Conservation (phyloP, 1,139 yeast species). For the Taphrina communis region DNA sequence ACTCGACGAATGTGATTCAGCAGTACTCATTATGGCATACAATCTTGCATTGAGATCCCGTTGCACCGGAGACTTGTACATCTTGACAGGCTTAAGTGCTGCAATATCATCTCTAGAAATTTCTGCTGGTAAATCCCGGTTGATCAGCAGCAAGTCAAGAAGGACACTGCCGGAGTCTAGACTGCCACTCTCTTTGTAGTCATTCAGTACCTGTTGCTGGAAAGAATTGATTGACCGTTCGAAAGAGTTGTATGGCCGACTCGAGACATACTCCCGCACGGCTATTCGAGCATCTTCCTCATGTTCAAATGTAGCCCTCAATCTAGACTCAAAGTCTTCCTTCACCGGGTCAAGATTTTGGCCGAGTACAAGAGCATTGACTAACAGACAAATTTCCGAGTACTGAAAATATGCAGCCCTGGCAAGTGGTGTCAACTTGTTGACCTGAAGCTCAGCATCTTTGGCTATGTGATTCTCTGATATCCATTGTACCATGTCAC, state of each 20-base stretch:
- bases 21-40: constrained; percentile 2
- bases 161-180: constrained; percentile 2
- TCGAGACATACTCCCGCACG: not conserved
- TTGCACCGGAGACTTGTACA: not conserved
- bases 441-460: constrained; percentile 22
- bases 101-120: not conserved
- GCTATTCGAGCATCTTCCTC: constrained; percentile 4
- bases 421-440: not conserved
- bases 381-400: constrained; percentile 1
- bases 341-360: not conserved
- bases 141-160: constrained; percentile 1
- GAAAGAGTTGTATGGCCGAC: not conserved
- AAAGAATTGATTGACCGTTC: not conserved
- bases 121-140: not conserved
- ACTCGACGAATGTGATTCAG: not conserved
- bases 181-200: not conserved
- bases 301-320: constrained; percentile 11
- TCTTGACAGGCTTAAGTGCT: not conserved
- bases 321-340: constrained; percentile 6
- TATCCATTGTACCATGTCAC: constrained; percentile 1
- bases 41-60: not conserved
- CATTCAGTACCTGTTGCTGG: not conserved
- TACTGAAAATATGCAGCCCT: constrained; percentile 5
- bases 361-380: not conserved
- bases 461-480: not conserved